A percentile compares a stretch with the other conserved stretches of the same genome.
Conservation (phyloP, 176 grass and related monocot genomes). For the Areca catechu region DNA sequence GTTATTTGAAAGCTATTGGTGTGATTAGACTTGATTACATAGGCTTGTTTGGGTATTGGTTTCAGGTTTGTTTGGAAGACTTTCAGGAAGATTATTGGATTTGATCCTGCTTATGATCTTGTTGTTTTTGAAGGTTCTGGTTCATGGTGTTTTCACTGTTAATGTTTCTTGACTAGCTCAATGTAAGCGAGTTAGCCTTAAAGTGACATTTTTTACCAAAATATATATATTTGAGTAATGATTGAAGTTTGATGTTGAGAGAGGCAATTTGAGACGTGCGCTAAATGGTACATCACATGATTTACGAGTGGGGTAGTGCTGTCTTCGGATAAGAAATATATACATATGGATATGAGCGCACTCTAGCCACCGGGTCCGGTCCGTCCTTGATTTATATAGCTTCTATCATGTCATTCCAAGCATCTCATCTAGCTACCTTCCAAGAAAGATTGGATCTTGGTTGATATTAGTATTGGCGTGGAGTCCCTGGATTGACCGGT, state of each 20-base stretch:
- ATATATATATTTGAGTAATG: background rate
- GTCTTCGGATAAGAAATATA: constrained; percentile 73
- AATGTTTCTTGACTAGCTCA: background rate
- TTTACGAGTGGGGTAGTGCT: constrained; percentile 67
- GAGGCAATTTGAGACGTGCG: constrained; percentile 36
- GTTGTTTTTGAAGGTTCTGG: constrained; percentile 56
- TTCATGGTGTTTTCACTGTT: constrained; percentile 15
- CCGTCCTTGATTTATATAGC: background rate
- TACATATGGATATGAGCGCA: constrained; percentile 79
- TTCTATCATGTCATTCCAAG: too few relatives aligned
- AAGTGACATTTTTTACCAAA: too few relatives aligned
- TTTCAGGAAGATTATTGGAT: constrained; percentile 59
- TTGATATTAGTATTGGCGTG: too few relatives aligned
- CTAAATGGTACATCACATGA: constrained; percentile 44
- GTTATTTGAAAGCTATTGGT: background rate
- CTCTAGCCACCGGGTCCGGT: constrained; percentile 61
- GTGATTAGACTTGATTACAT: background rate
- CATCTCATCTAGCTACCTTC: too few relatives aligned
- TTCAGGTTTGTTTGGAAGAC: constrained; percentile 55
- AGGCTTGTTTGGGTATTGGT: background rate
- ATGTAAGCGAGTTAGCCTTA: background rate
- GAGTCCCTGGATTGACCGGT: too few relatives aligned
- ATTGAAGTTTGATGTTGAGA: constrained; percentile 42
- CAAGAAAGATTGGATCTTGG: too few relatives aligned
- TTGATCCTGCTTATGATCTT: constrained; percentile 67